Conservation (phyloP, 208 protist genomes). For the Acanthamoeba lenticulata region DNA sequence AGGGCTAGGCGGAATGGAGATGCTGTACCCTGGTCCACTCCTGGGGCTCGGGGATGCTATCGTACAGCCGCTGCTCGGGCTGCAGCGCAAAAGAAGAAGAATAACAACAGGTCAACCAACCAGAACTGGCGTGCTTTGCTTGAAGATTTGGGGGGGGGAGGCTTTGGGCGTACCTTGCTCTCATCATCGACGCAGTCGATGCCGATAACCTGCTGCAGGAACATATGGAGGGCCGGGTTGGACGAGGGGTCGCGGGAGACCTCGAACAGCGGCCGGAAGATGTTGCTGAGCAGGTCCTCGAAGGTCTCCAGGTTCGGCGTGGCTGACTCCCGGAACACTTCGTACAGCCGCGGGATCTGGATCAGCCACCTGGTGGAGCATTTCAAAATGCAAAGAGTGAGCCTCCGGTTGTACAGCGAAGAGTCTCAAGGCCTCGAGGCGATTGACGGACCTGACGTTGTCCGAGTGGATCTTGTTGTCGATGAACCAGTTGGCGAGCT, state of each 20-base stretch:
- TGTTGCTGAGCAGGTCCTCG: slow-evolving; percentile 89
- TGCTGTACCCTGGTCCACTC: slow-evolving; percentile 78
- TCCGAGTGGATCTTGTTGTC: slow-evolving; percentile 96
- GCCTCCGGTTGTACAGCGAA: background rate
- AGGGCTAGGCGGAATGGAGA: slow-evolving; percentile 89
- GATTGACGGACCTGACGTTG: slow-evolving; percentile 84
- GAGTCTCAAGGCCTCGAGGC: too few species aligned
- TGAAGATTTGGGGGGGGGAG: slow-evolving; percentile 75
- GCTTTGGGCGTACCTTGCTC: slow-evolving; percentile 86
- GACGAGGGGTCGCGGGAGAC: slow-evolving; percentile 94
- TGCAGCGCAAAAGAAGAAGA: background rate
- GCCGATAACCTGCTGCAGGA: slow-evolving; percentile 76
- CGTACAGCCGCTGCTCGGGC: slow-evolving; percentile 24
- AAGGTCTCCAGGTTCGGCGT: slow-evolving; percentile 93
- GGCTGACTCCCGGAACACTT: slow-evolving; percentile 92
- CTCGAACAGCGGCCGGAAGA: slow-evolving; percentile 99
- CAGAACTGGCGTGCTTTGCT: too few species aligned
- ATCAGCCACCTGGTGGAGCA: slow-evolving; percentile 97
- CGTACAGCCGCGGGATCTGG: slow-evolving; percentile 96
- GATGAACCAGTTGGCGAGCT: slow-evolving; percentile 95
- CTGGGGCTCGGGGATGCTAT: background rate
- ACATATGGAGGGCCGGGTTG: slow-evolving; percentile 28
- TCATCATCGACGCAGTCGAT: slow-evolving; percentile 99
- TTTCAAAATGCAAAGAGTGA: background rate
- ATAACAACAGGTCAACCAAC: background rate